These are phyloP conservation scores for Opeltia flavorubescens DNA, from an alignment of 495 filamentous ascomycete species.

Conservation along the genomic window DNA sequence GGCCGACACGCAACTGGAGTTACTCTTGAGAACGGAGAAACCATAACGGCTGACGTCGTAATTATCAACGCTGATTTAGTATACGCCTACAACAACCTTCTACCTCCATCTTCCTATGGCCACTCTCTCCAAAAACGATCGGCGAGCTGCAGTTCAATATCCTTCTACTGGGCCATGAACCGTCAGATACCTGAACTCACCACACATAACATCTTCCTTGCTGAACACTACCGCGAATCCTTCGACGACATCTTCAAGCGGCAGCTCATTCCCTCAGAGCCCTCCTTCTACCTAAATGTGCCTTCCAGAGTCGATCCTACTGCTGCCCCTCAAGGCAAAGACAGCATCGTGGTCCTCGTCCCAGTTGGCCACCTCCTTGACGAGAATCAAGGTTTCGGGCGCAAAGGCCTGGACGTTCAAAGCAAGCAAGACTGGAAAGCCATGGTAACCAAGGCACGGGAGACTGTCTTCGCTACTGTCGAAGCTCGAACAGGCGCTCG, in stretches of 20 bases:
- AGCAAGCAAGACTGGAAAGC: slow-evolving; percentile 40
- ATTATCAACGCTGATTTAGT: slow-evolving; percentile 56
- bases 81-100: slow-evolving; percentile 54
- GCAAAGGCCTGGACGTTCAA: slow-evolving; percentile 18
- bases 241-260: slow-evolving; percentile 60
- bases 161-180: slow-evolving; percentile 58
- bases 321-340: slow-evolving; percentile 47
- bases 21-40: slow-evolving; percentile 33
- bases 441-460: slow-evolving; percentile 36
- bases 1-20: slow-evolving; percentile 38
- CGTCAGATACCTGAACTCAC: slow-evolving; percentile 39
- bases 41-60: slow-evolving; percentile 42
- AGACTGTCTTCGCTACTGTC: slow-evolving; percentile 40
- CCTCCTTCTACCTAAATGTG: slow-evolving; percentile 62
- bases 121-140: slow-evolving; percentile 30
- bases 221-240: slow-evolving; percentile 48
- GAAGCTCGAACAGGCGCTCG: slow-evolving; percentile 34
- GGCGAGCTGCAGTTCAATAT: slow-evolving; percentile 54
- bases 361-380: slow-evolving; percentile 48
- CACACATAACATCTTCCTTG: slow-evolving; percentile 65
- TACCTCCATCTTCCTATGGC: slow-evolving; percentile 33
- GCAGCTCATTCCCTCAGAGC: slow-evolving; percentile 45
- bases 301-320: slow-evolving; percentile 48
- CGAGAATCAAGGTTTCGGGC: slow-evolving; percentile 8
- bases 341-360: slow-evolving; percentile 49